These are phyloP conservation scores for Cenchrus purpureus DNA, from an alignment of 176 grass and related monocot species.

Conservation along the genomic window DNA sequence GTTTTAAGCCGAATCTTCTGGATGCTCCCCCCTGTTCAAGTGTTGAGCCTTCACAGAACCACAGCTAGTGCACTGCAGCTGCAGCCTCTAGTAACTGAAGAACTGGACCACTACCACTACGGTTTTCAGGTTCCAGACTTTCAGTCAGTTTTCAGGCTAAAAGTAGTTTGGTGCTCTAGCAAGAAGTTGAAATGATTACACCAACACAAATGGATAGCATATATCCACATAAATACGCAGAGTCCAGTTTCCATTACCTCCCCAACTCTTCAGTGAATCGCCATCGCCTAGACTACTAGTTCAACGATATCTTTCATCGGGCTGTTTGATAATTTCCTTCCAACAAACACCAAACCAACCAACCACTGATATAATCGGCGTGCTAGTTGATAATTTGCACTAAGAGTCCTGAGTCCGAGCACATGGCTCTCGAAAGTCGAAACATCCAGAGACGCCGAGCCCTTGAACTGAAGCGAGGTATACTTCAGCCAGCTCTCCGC, in stretches of 20 bases:
- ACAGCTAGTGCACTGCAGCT: neutral
- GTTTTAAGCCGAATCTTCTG: neutral
- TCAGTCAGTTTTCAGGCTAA: neutral
- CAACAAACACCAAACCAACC: constrained; percentile 25
- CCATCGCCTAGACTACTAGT: neutral
- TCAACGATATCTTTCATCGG: neutral
- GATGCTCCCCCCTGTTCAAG: neutral
- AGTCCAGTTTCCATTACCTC: no score
- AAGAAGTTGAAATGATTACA: neutral
- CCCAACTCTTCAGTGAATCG: no score
- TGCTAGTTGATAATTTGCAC: neutral
- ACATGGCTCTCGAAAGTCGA: constrained; percentile 19
- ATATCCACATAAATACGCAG: no score
- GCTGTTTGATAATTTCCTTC: constrained; percentile 26
- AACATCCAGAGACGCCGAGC: neutral
- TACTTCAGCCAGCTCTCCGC: neutral
- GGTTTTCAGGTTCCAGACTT: neutral
- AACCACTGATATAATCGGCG: neutral
- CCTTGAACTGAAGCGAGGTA: neutral
- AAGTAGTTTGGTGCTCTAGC: neutral
- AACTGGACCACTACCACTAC: neutral
- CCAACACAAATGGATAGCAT: neutral
- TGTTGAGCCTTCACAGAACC: neutral
- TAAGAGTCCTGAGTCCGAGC: neutral
- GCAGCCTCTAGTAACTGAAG: neutral